A percentile compares a stretch with the other conserved stretches of the same genome.
Evolutionary conservation across 2,329 filamentous ascomycete genomes (phyloP).

Genomic region (Curvularia sp.): DNA sequence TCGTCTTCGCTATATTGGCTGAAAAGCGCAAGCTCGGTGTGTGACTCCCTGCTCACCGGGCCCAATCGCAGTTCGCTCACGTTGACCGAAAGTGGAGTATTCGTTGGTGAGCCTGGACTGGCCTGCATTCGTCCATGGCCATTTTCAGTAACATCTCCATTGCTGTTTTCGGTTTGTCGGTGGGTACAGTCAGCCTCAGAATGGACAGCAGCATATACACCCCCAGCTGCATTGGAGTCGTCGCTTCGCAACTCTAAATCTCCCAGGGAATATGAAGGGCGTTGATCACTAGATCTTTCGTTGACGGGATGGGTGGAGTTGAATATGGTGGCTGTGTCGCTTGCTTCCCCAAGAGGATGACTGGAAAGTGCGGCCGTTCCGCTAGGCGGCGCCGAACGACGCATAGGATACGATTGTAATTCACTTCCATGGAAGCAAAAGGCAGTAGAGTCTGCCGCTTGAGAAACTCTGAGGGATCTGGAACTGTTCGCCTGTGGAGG

Average conservation of each 20-base stretch:
- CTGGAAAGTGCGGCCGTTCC: constrained; percentile 11
- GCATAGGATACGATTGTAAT: no score
- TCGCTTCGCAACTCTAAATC: constrained; percentile 9
- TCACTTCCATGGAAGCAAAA: no score
- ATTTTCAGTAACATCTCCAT: constrained; percentile 8
- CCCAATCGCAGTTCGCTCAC: constrained; percentile 11
- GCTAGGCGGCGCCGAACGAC: constrained; percentile 5
- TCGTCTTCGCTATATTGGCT: constrained; percentile 10
- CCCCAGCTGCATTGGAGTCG: constrained; percentile 6
- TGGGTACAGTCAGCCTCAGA: constrained; percentile 6
- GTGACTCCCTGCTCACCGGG: constrained; percentile 6
- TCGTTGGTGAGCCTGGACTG: constrained; percentile 1
- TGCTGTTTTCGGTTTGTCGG: constrained; percentile 7
- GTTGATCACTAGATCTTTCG: constrained; percentile 7
- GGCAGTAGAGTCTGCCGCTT: constrained; percentile 6
- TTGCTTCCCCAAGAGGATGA: constrained; percentile 11
- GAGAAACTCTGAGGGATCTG: constrained; percentile 4
- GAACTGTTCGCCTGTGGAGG: constrained; percentile 10
- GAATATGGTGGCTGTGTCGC: constrained; percentile 9
- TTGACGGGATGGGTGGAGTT: constrained; percentile 8
- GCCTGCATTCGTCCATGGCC: constrained; percentile 3
- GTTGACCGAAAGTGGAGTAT: constrained; percentile 7
- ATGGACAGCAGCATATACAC: constrained; percentile 7
- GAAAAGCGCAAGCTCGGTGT: constrained; percentile 8
- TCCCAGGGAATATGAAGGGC: constrained; percentile 6